Base-by-base conservation (phyloP, 176 grass and related monocot species). In the Eragrostis curvula region DNA sequence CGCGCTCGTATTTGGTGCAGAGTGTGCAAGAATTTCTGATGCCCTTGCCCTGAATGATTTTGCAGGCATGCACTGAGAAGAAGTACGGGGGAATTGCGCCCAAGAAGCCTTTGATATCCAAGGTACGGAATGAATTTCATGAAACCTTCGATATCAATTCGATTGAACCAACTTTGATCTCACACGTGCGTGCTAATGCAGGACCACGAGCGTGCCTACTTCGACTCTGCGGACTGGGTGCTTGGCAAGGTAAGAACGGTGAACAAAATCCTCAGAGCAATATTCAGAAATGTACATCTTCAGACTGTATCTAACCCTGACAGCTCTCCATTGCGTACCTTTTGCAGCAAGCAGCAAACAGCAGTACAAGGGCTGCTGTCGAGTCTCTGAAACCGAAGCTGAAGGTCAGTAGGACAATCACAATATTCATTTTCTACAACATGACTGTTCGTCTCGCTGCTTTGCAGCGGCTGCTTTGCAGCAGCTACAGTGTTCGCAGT, bases 31-130 rank as follows among this genome's bases (percentile, higher is more conserved):
- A 61, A 66, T 58, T 55, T 65, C n/a, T 70, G 51, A 81, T 49
- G 12, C 51, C 10, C 57, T 57, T 49, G 12, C 51, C 10, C 57
- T 57, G 50, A 48, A 7, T 17, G 17, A 80, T 80, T 79, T 44
- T 46, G 75, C 77, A 98, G 96, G 84, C 59, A 5, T 78, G 52
- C 48, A 25, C 61, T 0, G 87, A 91, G 87, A 93, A 93, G 74
- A 98, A 95, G 82, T 98, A 93, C 72, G 93, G 90, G 66, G 90
- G 93, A 24, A 93, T 98, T 73, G 88, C 76, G 42, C 82, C 93
- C 4, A 98, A 96, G 68, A 98, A 98, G 72, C 96, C 96, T 30
- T 88, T 98, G 85, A 98, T 98, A 81, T 91, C 96, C 16, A 98
- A 95, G 88, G 96, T 93, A 68, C 41, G 32, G 18, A 36, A 1